Evolutionary conservation across 148 eudicot species (phyloP).

Genomic region (Polygonum aviculare): DNA sequence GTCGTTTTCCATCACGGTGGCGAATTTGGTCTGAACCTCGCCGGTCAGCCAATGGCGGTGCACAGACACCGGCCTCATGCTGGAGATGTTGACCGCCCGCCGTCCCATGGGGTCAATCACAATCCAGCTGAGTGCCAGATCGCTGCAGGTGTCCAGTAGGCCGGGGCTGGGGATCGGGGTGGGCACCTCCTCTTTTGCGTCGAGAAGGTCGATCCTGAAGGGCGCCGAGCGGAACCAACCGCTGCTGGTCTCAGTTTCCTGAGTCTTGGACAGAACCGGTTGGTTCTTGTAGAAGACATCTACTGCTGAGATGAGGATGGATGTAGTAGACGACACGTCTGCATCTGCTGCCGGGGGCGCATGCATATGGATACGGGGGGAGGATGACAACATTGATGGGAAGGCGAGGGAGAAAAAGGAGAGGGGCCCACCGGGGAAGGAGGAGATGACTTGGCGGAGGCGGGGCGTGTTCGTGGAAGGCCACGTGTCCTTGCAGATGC

Average conservation of each 20-base stretch:
- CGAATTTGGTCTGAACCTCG: constrained; percentile 56
- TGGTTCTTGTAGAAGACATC: constrained; percentile 43
- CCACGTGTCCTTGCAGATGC: constrained; percentile 57
- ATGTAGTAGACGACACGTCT: no score
- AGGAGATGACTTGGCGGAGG: constrained; percentile 34
- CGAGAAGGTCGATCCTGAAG: constrained; percentile 57
- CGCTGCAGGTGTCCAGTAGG: constrained; percentile 30
- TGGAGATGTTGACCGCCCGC: constrained; percentile 42
- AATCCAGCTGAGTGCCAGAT: constrained; percentile 64
- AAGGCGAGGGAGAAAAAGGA: constrained; percentile 58
- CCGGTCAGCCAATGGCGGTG: constrained; percentile 74
- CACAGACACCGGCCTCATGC: constrained; percentile 45
- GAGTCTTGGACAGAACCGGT: constrained; percentile 39
- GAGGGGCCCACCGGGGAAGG: constrained; percentile 39
- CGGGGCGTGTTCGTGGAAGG: constrained; percentile 56
- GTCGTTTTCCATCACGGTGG: constrained; percentile 18
- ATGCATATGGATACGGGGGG: no score
- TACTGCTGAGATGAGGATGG: constrained; percentile 59
- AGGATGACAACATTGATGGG: constrained; percentile 13
- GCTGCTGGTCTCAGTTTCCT: constrained; percentile 50
- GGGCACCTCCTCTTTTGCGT: constrained; percentile 50
- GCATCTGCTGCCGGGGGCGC: no score
- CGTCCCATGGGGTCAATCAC: constrained; percentile 34
- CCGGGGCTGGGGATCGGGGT: constrained; percentile 37
- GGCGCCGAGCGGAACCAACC: constrained; percentile 78